Evolutionary conservation across 768 basidiomycete genomes (phyloP), one percentile per base, ranked within the genome.

Genomic region (Phallus indusiatus): DNA sequence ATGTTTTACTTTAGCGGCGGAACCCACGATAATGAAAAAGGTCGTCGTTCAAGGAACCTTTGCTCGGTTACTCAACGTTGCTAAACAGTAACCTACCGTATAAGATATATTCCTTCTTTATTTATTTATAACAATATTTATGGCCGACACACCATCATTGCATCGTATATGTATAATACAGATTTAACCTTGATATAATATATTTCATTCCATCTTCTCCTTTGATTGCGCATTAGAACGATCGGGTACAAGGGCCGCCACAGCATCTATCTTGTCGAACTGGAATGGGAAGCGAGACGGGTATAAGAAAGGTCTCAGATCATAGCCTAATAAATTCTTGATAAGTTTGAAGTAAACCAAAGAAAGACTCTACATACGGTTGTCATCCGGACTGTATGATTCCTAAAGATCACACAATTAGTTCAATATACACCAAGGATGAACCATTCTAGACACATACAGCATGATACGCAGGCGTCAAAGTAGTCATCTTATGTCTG

Each of bases 401-500:
- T 96, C 93, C 92, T 96, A 65, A 49, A 28, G 53, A 36, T 5
- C 49, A 52, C 28, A 2, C 36, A 33, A 20, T 33, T 36, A 21
- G 46, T 14, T 54, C 56, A 33, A 58, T 14, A 22, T 51, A 33
- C 34, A 59, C 10, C 24, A 18, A n/a, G 24, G 20, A 47, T n/a
- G 17, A 21, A n/a, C 17, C 33, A 6, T 46, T 35, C 24, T 60
- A 33, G 52, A 54, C 7, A 77, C 90, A 67, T 63, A 88, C 95
- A 52, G 94, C 94, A 69, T 96, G 94, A 67, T 96, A 96, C 1
- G 91, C 80, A 1, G 94, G 94, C 1, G 94, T 96, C 62, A 96
- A 68, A 0, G 92, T 95, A 22, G 94, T 95, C 94, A 99, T 98
- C 81, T 99, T 99, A 75, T 98, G 96, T 50, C 94, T 75, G 70